Conservation (phyloP, 768 basidiomycete genomes). For the Piloderma croceum region DNA sequence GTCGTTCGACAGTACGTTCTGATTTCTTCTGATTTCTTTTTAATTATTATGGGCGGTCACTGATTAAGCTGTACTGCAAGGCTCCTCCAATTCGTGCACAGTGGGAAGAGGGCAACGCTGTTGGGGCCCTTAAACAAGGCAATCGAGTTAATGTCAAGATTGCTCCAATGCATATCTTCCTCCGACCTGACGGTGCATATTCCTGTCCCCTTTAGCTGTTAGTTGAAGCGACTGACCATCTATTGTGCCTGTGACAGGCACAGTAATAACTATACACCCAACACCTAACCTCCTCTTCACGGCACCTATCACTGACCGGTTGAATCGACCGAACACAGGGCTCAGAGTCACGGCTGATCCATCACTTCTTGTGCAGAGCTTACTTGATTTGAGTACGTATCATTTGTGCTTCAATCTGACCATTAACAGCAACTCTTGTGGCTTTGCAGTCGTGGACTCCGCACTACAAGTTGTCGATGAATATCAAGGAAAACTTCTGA, state of each 20-base stretch:
- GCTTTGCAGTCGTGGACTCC: conserved; percentile 62
- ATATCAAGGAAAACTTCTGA: conserved; percentile 57
- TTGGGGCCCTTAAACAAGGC: conserved; percentile 50
- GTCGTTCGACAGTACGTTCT: too few relatives aligned
- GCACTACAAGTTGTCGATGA: conserved; percentile 64
- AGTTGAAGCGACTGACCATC: too few relatives aligned
- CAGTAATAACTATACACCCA: conserved; percentile 55
- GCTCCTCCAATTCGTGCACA: too few relatives aligned
- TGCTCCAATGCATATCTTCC: conserved; percentile 62
- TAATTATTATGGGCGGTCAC: too few relatives aligned
- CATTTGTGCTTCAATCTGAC: background rate
- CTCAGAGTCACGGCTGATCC: conserved; percentile 60
- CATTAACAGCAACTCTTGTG: background rate
- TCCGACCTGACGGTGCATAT: conserved; percentile 62
- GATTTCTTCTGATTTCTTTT: too few relatives aligned
- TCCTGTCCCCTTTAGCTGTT: too few relatives aligned
- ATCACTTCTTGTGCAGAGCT: conserved; percentile 60
- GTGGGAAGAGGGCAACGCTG: too few relatives aligned
- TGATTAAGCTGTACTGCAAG: too few relatives aligned
- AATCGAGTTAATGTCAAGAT: conserved; percentile 56
- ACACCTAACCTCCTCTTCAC: conserved; percentile 44
- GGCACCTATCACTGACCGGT: conserved; percentile 50
- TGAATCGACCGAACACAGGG: conserved; percentile 53
- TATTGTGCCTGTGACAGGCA: too few relatives aligned
- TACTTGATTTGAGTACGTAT: conserved; percentile 53